These are phyloP conservation scores for Cercospora zeae-maydis DNA, from an alignment of 2,329 filamentous ascomycete genomes.

Conservation along the genomic window DNA sequence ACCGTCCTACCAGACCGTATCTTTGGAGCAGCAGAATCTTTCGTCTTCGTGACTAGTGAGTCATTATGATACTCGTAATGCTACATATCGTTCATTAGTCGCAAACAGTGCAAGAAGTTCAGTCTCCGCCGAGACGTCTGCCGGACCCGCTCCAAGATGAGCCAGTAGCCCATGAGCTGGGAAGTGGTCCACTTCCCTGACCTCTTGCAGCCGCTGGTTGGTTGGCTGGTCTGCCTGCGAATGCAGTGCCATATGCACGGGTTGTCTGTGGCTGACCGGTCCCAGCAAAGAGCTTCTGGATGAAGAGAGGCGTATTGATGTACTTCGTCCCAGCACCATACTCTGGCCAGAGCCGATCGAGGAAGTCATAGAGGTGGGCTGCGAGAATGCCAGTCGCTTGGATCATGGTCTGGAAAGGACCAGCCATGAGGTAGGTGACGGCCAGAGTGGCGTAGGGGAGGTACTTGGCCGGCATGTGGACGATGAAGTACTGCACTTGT, in stretches of 20 bases:
- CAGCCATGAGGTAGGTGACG: conserved; percentile 66
- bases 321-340: conserved; percentile 80
- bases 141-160: conserved; percentile 48
- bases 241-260: conserved; percentile 62
- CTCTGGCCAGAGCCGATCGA: conserved; percentile 81
- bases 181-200: conserved; percentile 27
- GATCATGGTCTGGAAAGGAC: conserved; percentile 54
- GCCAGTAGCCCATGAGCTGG: conserved; percentile 33
- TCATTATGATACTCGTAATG: not conserved
- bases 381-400: conserved; percentile 77
- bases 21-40: not conserved
- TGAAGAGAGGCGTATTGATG: conserved; percentile 67
- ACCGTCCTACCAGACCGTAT: not conserved
- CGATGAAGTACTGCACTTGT: conserved; percentile 73
- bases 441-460: conserved; percentile 77
- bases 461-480: conserved; percentile 77
- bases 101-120: conserved; percentile 5
- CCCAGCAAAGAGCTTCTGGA: conserved; percentile 62
- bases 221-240: conserved; percentile 42
- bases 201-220: conserved; percentile 37
- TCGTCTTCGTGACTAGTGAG: not conserved
- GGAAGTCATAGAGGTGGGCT: conserved; percentile 86
- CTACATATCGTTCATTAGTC: conserved; percentile 10
- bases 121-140: conserved; percentile 17
- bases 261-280: conserved; percentile 43